A percentile compares a stretch with the other conserved stretches of the same genome.
phyloP scores from a whole-genome alignment of 2,329 filamentous ascomycete species.

The Neoscytalidium dimidiatum region DNA sequence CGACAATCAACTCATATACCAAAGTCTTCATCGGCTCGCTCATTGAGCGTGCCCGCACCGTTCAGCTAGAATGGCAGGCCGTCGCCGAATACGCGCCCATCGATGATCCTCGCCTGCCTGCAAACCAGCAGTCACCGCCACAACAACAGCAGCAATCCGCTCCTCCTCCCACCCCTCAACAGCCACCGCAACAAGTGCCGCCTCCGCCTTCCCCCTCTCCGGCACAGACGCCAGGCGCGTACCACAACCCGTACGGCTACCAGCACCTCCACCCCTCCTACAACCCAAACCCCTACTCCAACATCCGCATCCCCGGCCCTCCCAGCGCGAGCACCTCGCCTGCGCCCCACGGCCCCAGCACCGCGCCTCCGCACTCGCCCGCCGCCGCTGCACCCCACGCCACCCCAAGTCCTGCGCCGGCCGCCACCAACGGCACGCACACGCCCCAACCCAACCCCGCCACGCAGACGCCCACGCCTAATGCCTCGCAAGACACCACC shows the following conservation, averaged over 20 bases:
- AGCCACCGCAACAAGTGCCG: constrained; percentile 32
- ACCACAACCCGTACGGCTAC: constrained; percentile 31
- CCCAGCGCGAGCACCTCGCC: constrained; percentile 6
- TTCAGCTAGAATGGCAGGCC: constrained; percentile 71
- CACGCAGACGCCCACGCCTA: constrained; percentile 1
- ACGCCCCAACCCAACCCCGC: not conserved
- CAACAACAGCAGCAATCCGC: constrained; percentile 14
- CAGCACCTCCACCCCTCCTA: constrained; percentile 7
- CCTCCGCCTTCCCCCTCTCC: constrained; percentile 31
- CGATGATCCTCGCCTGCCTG: constrained; percentile 49
- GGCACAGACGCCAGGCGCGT: constrained; percentile 24
- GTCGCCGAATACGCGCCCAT: constrained; percentile 55
- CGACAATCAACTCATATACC: constrained; percentile 73
- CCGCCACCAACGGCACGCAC: not conserved
- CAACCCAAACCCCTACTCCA: constrained; percentile 14
- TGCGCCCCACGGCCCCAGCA: not conserved
- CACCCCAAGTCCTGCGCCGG: not conserved
- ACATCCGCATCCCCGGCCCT: constrained; percentile 13
- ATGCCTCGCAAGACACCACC: not conserved
- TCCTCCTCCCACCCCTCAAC: constrained; percentile 2
- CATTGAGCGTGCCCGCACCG: constrained; percentile 68
- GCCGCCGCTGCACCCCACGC: not conserved
- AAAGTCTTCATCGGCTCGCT: constrained; percentile 78
- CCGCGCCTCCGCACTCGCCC: not conserved
- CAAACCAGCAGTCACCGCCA: constrained; percentile 4